Percentiles rank a stretch among this genome's conserved stretches.
These are phyloP conservation scores for Vitellaria paradoxa DNA, from an alignment of 179 eudicot genomes.

Conservation along the genomic window DNA sequence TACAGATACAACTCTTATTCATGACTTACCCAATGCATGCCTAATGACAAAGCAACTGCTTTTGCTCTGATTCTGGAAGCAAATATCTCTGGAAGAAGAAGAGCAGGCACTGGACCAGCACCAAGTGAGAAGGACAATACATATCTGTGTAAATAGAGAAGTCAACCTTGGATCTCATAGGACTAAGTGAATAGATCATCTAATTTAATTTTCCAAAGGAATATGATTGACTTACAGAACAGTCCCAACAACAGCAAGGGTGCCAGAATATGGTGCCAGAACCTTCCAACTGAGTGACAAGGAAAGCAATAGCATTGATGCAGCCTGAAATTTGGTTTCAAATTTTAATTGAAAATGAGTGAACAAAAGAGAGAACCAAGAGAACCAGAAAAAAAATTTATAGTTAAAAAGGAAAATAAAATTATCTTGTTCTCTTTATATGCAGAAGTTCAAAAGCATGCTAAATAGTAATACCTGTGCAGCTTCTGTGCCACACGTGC, in stretches of 20 bases:
- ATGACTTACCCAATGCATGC: conserved; percentile 93
- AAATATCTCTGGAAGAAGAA: conserved; percentile 93
- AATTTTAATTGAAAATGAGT: not conserved
- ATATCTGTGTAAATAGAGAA: conserved; percentile 46
- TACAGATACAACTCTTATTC: not conserved
- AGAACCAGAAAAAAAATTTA: no score
- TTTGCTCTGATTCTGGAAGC: conserved; percentile 98
- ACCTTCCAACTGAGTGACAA: conserved; percentile 76
- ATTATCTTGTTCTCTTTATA: no score
- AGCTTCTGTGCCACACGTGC: no score
- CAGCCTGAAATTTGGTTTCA: conserved; percentile 50
- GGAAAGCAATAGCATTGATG: conserved; percentile 91
- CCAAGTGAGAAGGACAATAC: conserved; percentile 95
- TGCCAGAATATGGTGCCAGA: conserved; percentile 89
- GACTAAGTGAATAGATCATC: not conserved
- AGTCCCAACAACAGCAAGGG: conserved; percentile 90
- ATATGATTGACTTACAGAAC: conserved; percentile 70
- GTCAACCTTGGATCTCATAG: not conserved
- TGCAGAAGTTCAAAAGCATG: no score
- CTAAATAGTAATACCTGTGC: no score
- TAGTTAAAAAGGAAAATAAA: not conserved
- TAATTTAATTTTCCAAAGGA: not conserved
- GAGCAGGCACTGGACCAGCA: conserved; percentile 99
- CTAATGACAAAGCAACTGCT: conserved; percentile 90
- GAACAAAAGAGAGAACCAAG: not conserved